Percentiles rank a stretch among this genome's conserved stretches.
phyloP scores from a whole-genome alignment of 352 stramenopile genomes.

The Phytophthora agathidicida region DNA sequence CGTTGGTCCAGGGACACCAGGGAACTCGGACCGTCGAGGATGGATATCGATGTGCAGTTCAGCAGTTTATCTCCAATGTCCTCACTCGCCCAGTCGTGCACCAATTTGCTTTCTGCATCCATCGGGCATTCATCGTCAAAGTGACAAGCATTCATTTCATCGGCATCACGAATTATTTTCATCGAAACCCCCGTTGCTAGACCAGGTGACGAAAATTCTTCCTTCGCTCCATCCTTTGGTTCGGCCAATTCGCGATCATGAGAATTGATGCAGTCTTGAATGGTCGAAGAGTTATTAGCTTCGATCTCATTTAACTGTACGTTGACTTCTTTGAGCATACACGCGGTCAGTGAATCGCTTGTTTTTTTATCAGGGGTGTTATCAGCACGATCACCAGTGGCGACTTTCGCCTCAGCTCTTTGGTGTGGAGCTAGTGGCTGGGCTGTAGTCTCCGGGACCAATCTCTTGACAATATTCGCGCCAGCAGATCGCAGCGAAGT shows the following conservation, averaged over 20 bases:
- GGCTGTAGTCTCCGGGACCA: not conserved
- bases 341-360: not conserved
- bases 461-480: conserved; percentile 15
- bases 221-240: not conserved
- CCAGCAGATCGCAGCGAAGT: conserved; percentile 17
- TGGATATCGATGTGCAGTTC: conserved; percentile 33
- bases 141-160: not conserved
- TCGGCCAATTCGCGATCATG: not conserved
- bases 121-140: conserved; percentile 28
- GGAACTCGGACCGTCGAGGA: conserved; percentile 38
- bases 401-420: conserved; percentile 4
- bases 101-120: conserved; percentile 31
- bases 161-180: not conserved
- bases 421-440: not conserved
- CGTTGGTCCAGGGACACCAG: conserved; percentile 33
- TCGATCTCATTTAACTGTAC: not conserved
- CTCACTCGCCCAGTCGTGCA: conserved; percentile 23
- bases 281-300: not conserved
- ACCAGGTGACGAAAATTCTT: not conserved
- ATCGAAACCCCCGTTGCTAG: not conserved
- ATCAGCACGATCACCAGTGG: not conserved
- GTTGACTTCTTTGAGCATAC: not conserved
- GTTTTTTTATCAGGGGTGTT: not conserved
- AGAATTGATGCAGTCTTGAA: not conserved
- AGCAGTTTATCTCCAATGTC: conserved; percentile 21